These are phyloP conservation scores for Meyerozyma carpophila DNA, from an alignment of 1,139 yeast species.

Conservation along the genomic window DNA sequence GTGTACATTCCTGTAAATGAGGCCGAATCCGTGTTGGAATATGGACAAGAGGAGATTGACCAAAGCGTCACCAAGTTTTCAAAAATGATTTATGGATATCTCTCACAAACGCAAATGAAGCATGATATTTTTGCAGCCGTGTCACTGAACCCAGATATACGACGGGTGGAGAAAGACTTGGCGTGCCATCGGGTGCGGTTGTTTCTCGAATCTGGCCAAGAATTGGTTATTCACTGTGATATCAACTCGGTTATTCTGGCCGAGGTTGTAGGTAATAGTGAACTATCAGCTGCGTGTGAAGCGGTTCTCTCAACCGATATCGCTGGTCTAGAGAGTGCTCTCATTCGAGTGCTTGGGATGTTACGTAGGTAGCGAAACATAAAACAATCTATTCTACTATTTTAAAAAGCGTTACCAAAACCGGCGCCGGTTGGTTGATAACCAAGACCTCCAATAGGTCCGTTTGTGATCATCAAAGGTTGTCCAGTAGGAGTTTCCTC, in stretches of 20 bases:
- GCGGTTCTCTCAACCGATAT: background rate
- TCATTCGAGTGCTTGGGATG: background rate
- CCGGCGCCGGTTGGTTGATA: conserved; percentile 66
- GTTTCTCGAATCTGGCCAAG: background rate
- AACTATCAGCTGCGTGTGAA: background rate
- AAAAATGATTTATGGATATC: background rate
- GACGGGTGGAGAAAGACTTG: background rate
- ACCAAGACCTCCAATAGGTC: conserved; percentile 41
- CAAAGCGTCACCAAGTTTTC: background rate
- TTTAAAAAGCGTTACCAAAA: conserved; percentile 51
- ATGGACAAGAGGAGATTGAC: background rate
- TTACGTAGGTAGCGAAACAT: background rate
- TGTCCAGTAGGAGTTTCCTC: conserved; percentile 39
- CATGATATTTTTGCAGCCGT: background rate
- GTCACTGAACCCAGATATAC: background rate
- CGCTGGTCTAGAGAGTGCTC: background rate
- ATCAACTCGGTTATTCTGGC: background rate
- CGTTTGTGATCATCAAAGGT: conserved; percentile 68
- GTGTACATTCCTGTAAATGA: conserved; percentile 20
- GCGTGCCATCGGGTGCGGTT: background rate
- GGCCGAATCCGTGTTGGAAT: background rate
- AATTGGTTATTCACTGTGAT: background rate
- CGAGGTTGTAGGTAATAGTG: background rate
- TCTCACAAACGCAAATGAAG: background rate
- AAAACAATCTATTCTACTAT: background rate